Conservation (phyloP, 352 stramenopile genomes). For the Phytophthora pisi region DNA sequence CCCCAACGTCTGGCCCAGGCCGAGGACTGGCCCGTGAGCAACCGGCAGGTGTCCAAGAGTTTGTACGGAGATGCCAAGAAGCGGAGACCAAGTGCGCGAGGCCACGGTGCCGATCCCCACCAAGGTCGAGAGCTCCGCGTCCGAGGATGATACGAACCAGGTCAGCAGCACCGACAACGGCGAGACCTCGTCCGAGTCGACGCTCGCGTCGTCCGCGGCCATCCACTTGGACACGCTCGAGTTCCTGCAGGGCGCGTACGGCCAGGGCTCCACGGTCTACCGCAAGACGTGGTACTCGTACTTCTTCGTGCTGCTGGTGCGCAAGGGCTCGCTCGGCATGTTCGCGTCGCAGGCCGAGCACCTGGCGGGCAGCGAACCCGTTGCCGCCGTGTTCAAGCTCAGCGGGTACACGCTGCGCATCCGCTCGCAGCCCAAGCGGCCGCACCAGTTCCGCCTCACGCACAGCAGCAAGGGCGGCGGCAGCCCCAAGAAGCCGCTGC, state of each 20-base stretch:
- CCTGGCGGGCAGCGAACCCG: constrained; percentile 46
- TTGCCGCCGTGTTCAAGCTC: constrained; percentile 69
- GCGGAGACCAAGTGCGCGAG: constrained; percentile 31
- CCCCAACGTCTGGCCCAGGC: constrained; percentile 69
- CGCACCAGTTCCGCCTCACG: constrained; percentile 66
- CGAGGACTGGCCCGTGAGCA: constrained; percentile 32
- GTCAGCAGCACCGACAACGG: constrained; percentile 22
- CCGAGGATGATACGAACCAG: not conserved
- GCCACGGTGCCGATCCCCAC: constrained; percentile 19
- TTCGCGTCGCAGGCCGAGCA: constrained; percentile 58
- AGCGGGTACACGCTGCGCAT: constrained; percentile 71
- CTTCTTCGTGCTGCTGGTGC: constrained; percentile 77
- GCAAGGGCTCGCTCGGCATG: constrained; percentile 76
- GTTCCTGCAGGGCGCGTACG: constrained; percentile 53
- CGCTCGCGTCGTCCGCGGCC: constrained; percentile 31
- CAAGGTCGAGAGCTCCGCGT: constrained; percentile 3
- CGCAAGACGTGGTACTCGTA: constrained; percentile 68
- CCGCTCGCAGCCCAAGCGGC: constrained; percentile 64
- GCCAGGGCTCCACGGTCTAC: constrained; percentile 47
- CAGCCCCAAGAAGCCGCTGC: constrained; percentile 58
- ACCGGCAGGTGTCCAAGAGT: constrained; percentile 51
- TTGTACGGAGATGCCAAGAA: not conserved
- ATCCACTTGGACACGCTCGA: constrained; percentile 59
- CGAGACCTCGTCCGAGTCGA: constrained; percentile 26
- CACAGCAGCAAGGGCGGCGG: constrained; percentile 41